Conservation (phyloP, 2,329 filamentous ascomycete genomes). For the Leptoxyphium fumago region DNA sequence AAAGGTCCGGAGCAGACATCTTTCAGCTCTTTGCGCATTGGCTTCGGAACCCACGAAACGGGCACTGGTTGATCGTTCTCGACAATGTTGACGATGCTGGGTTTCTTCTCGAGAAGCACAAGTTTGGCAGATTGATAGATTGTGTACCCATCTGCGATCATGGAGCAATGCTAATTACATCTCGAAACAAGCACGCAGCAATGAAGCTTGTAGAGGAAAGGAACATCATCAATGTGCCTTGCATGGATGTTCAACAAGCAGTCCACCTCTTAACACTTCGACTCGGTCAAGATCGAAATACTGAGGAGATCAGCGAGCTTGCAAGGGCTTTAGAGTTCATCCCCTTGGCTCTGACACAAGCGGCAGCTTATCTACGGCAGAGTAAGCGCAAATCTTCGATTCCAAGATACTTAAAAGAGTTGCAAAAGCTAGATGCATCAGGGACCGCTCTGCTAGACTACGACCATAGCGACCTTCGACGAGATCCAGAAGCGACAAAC, state of each 20-base stretch:
- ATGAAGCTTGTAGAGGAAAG: conserved; percentile 6
- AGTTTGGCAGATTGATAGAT: conserved; percentile 1
- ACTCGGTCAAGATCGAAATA: conserved; percentile 3
- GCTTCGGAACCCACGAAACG: conserved; percentile 7
- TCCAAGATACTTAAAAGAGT: not conserved
- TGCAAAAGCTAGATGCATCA: not conserved
- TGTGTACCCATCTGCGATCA: conserved; percentile 8
- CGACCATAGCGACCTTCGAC: conserved; percentile 1
- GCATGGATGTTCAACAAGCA: conserved; percentile 11
- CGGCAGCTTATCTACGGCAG: conserved; percentile 19
- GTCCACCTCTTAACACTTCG: conserved; percentile 12
- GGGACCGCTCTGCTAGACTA: conserved; percentile 1
- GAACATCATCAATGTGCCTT: conserved; percentile 7
- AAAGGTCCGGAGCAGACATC: conserved; percentile 6
- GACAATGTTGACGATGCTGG: conserved; percentile 13
- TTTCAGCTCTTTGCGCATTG: conserved; percentile 9
- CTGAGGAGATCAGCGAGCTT: conserved; percentile 3
- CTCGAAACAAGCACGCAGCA: conserved; percentile 8
- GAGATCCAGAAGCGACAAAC: conserved; percentile 6
- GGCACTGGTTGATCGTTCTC: conserved; percentile 11
- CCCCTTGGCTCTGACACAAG: conserved; percentile 22
- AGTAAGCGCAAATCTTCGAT: conserved; percentile 2
- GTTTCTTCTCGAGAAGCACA: conserved; percentile 3
- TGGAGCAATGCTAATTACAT: conserved; percentile 11
- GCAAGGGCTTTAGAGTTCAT: conserved; percentile 17